These are phyloP conservation scores for Amauroascus verrucosus DNA, from an alignment of 2,329 filamentous ascomycete genomes.

Conservation along the genomic window DNA sequence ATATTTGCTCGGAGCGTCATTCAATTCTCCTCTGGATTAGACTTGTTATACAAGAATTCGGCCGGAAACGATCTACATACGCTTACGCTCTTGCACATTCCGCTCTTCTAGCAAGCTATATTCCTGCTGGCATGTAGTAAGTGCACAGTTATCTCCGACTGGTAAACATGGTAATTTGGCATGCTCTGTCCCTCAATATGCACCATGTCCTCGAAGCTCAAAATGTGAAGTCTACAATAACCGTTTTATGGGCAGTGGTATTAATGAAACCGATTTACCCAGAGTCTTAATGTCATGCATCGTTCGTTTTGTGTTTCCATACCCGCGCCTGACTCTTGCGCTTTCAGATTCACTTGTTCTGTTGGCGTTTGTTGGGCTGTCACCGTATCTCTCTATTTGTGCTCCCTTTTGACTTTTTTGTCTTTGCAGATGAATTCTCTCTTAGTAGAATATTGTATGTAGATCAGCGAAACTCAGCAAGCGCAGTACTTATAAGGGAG, in stretches of 20 bases:
- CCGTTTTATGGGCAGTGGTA: not conserved
- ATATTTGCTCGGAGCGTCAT: not conserved
- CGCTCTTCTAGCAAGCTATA: not conserved
- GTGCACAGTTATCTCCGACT: too few relatives aligned
- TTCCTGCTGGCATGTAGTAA: too few relatives aligned
- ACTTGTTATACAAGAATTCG: not conserved
- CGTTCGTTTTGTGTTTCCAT: slow-evolving; percentile 7
- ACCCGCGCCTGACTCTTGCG: slow-evolving; percentile 2
- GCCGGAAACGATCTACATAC: not conserved
- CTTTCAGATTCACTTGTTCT: not conserved
- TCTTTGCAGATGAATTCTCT: slow-evolving; percentile 1
- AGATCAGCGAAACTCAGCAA: slow-evolving; percentile 9
- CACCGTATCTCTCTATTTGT: slow-evolving; percentile 2
- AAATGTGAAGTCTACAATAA: slow-evolving; percentile 1
- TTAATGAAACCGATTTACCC: slow-evolving; percentile 1
- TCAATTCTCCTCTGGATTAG: not conserved
- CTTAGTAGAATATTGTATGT: slow-evolving; percentile 5
- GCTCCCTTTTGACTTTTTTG: slow-evolving; percentile 2
- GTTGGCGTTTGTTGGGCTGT: slow-evolving; percentile 1
- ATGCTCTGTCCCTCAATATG: not conserved
- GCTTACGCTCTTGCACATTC: not conserved
- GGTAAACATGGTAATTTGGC: not conserved
- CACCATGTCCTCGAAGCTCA: not conserved
- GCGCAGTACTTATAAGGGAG: slow-evolving; percentile 2
- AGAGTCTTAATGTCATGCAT: slow-evolving; percentile 4